These are phyloP conservation scores for Brettanomyces anomalus DNA, from an alignment of 805 yeast species.

Conservation along the genomic window DNA sequence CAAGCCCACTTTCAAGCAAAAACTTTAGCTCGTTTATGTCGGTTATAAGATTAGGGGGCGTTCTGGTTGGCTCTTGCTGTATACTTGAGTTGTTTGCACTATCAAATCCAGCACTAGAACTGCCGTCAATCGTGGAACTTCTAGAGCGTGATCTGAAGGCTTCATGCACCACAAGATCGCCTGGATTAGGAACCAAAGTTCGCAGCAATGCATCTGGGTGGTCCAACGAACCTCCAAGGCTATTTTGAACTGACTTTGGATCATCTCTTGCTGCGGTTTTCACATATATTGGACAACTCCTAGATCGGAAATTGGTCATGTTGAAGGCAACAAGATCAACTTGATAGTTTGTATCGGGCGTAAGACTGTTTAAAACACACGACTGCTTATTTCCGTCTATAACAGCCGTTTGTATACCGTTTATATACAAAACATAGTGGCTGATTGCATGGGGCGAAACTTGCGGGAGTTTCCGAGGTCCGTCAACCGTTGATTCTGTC, in stretches of 20 bases:
- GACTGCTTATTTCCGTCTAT: conserved; percentile 29
- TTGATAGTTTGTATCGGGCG: conserved; percentile 30
- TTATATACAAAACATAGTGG: conserved; percentile 29
- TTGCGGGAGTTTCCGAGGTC: conserved; percentile 17
- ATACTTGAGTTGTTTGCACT: conserved; percentile 4
- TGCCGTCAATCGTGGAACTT: conserved; percentile 27
- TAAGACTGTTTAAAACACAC: conserved; percentile 25
- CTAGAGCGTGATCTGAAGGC: conserved; percentile 24
- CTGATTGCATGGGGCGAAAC: conserved; percentile 21
- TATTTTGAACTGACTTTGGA: background rate
- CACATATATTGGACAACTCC: conserved; percentile 31
- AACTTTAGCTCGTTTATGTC: conserved; percentile 36
- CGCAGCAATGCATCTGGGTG: conserved; percentile 31
- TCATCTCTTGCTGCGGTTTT: conserved; percentile 24
- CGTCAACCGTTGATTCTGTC: background rate
- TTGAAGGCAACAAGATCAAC: conserved; percentile 36
- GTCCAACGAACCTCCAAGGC: conserved; percentile 18
- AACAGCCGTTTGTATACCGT: conserved; percentile 28
- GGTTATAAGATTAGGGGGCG: conserved; percentile 23
- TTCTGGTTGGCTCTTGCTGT: conserved; percentile 4
- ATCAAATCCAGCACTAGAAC: conserved; percentile 2
- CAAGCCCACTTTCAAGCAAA: conserved; percentile 32
- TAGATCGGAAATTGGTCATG: conserved; percentile 30
- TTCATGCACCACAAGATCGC: conserved; percentile 20
- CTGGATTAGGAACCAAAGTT: conserved; percentile 24